phyloP scores from a whole-genome alignment of 2,329 filamentous ascomycete species.

The Dendrostoma leiphaemia region DNA sequence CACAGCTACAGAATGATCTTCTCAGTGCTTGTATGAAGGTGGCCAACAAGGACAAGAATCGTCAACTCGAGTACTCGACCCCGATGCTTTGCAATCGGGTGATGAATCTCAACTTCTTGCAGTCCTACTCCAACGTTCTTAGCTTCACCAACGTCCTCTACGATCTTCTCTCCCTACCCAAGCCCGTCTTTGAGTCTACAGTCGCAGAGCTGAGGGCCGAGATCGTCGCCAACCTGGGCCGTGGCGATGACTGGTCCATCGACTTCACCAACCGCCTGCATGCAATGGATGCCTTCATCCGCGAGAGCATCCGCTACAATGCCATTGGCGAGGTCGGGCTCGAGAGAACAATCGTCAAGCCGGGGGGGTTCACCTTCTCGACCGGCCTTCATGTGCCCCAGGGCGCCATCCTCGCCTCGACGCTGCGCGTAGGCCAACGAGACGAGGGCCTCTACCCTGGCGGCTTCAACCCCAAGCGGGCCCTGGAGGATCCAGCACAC shows the following conservation, averaged over 20 bases:
- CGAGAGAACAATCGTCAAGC: neutral
- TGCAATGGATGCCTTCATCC: neutral
- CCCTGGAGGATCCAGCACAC: neutral
- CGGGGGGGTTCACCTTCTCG: neutral
- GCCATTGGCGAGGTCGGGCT: neutral
- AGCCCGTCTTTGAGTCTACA: neutral
- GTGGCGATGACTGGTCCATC: neutral
- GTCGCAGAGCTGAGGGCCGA: neutral
- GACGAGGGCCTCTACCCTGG: neutral
- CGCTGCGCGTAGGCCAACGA: neutral
- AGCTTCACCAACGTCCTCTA: neutral
- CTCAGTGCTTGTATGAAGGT: neutral
- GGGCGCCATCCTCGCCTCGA: neutral
- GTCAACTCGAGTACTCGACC: neutral
- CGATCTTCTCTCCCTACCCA: neutral
- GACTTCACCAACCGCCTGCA: neutral
- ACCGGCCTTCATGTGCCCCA: neutral
- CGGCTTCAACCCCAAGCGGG: neutral
- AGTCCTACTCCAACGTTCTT: constrained; percentile 3
- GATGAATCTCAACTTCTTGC: constrained; percentile 1
- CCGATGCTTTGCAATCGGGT: neutral
- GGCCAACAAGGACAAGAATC: neutral
- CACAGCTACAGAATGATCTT: neutral
- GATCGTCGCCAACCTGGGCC: neutral
- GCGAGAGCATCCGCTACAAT: constrained; percentile 3